phyloP scores from a whole-genome alignment of 352 stramenopile genomes.

The Globisporangium viniferum region DNA sequence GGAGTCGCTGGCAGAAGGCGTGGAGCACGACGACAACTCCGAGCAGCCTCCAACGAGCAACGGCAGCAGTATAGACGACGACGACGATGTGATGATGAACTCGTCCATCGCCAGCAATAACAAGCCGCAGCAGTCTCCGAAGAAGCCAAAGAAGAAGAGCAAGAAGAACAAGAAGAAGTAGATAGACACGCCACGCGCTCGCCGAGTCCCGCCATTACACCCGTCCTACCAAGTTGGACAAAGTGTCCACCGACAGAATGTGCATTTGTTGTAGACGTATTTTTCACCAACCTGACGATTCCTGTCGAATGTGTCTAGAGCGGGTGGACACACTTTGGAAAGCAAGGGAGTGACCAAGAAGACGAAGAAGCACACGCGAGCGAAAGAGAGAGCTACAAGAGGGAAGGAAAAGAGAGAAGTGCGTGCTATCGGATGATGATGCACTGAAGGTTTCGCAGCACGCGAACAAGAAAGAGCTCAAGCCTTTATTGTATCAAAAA shows the following conservation, averaged over 20 bases:
- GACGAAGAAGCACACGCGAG: not conserved
- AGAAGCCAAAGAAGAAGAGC: constrained; percentile 47
- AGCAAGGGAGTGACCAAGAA: not conserved
- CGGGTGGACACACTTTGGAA: not conserved
- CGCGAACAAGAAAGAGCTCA: constrained; percentile 3
- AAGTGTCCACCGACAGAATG: not conserved
- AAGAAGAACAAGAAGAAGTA: constrained; percentile 56
- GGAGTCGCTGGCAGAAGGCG: constrained; percentile 12
- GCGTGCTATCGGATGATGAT: not conserved
- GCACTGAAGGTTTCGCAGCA: not conserved
- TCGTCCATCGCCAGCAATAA: not conserved
- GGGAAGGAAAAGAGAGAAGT: not conserved
- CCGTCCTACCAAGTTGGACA: not conserved
- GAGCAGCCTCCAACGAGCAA: constrained; percentile 7
- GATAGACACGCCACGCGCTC: constrained; percentile 19
- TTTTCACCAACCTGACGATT: not conserved
- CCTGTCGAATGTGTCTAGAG: not conserved
- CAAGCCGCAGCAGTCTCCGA: constrained; percentile 12
- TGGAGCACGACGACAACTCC: not conserved
- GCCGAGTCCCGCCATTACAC: not conserved
- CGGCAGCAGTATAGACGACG: constrained; percentile 15
- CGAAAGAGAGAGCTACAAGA: not conserved
- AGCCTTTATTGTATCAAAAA: not conserved
- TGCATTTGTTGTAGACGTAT: not conserved
- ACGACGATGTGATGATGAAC: constrained; percentile 3